Evolutionary conservation across 2,329 filamentous ascomycete species (phyloP).

Genomic region (Ophiostoma ulmi): DNA sequence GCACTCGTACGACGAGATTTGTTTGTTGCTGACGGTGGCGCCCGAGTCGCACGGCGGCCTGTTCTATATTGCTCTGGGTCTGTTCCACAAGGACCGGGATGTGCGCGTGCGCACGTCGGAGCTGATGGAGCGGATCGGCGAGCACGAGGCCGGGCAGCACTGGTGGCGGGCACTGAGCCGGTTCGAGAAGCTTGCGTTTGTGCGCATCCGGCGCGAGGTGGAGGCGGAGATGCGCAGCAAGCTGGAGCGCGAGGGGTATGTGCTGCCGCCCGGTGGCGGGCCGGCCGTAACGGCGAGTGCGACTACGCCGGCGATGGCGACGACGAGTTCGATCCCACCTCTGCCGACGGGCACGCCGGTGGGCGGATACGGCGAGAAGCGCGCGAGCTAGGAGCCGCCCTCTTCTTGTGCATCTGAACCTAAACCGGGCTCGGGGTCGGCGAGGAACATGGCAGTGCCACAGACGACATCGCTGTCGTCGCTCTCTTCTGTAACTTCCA

Average conservation of each 20-base stretch:
- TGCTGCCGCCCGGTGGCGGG: slow-evolving; percentile 28
- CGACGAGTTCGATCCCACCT: not conserved
- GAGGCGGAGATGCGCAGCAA: slow-evolving; percentile 48
- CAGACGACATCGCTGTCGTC: not conserved
- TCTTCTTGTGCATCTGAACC: not conserved
- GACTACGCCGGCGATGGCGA: not conserved
- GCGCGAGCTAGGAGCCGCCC: slow-evolving; percentile 41
- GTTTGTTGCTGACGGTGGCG: slow-evolving; percentile 73
- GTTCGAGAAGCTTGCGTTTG: slow-evolving; percentile 83
- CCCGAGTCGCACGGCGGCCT: slow-evolving; percentile 82
- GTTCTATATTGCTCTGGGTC: slow-evolving; percentile 83
- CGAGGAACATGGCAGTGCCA: not conserved
- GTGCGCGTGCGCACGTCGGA: slow-evolving; percentile 74
- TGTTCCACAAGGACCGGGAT: slow-evolving; percentile 82
- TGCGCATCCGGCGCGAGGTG: slow-evolving; percentile 65
- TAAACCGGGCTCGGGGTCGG: not conserved
- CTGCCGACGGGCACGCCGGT: not conserved
- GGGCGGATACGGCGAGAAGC: slow-evolving; percentile 37
- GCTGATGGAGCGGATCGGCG: slow-evolving; percentile 72
- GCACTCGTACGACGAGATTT: slow-evolving; percentile 77
- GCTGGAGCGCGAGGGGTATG: slow-evolving; percentile 43
- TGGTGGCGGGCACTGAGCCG: slow-evolving; percentile 84
- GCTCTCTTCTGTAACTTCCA: not conserved
- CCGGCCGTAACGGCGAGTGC: not conserved
- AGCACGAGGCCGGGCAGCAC: slow-evolving; percentile 85